Evolutionary conservation across 352 stramenopile genomes (phyloP).

Genomic region (Pythium grandisporangium): DNA sequence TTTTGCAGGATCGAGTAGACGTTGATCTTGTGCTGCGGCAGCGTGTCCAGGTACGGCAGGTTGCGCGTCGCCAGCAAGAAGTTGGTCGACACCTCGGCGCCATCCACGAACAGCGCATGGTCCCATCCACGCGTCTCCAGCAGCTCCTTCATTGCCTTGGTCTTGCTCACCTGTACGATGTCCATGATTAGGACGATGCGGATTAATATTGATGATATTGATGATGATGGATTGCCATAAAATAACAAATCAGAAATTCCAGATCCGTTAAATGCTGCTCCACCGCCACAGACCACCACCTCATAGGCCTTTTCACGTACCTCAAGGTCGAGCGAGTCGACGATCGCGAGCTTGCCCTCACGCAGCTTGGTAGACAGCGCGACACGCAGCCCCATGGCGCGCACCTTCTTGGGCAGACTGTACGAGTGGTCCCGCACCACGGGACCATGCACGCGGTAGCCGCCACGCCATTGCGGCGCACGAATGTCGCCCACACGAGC

Average conservation of each 20-base stretch:
- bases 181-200: background rate
- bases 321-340: constrained; percentile 68
- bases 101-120: constrained; percentile 79
- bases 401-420: constrained; percentile 82
- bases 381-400: constrained; percentile 78
- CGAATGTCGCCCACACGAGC: constrained; percentile 84
- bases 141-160: constrained; percentile 82
- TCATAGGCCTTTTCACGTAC: constrained; percentile 22
- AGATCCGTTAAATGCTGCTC: too few species aligned
- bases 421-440: constrained; percentile 85
- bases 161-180: constrained; percentile 57
- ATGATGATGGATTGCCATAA: too few species aligned
- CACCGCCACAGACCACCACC: background rate
- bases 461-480: constrained; percentile 77
- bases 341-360: constrained; percentile 77
- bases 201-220: too few species aligned
- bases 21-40: constrained; percentile 85
- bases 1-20: constrained; percentile 88
- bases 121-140: constrained; percentile 72
- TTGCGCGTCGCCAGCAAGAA: constrained; percentile 80
- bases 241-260: too few species aligned
- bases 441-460: constrained; percentile 77
- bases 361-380: constrained; percentile 82
- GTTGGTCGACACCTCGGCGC: constrained; percentile 60
- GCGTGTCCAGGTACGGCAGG: constrained; percentile 75